Evolutionary conservation across 202 grass and related monocot species (phyloP), one percentile per base, ranked within the genome.

Genomic region (Bolboschoenoplectus hybrid): DNA sequence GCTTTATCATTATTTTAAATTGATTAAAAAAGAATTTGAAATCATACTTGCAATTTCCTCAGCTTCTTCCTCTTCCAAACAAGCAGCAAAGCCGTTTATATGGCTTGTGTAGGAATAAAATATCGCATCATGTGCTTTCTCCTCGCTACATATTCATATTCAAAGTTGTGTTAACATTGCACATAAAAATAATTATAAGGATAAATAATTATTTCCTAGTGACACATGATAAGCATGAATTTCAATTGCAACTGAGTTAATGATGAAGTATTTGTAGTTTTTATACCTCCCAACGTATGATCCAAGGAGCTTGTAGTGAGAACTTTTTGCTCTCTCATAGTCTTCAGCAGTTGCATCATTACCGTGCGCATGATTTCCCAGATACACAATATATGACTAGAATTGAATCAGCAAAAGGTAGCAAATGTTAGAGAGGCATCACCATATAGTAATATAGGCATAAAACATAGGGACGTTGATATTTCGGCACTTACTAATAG

Each of bases 61-160:
- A 0, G 92, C 92, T 10, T 85, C 85, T 56, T 89, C 74, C 52
- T 88, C 89, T 60, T 97, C 92, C 50, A 95, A 39, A 12, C 82
- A 69, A 6, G 89, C 95, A 17, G 92, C 92, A 50, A 97, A 97
- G 50, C 95, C 95, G 41, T 97, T 97, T 67, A 97, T 90, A 85
- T 84, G 81, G 81, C 92, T 93, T 0, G 85, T 89, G 89, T 97
- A 97, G 65, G 95, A 97, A 85, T 97, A 97, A 88, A 97, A 83
- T 8, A 95, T 95, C 1, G 88, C 89, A 16, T 82, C 72, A 51
- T 35, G 81, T 1, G 91, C 95, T 67, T 89, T 65, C 70, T 88
- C 81, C 76, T 88, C 89, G 47, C 89, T 94, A 10, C 50, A 56
- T 43, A 43, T 80, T 60, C 19, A 19, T 6, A 40, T 61, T 60